phyloP scores from a whole-genome alignment of 495 filamentous ascomycete species.

The Thermothielavioides terrestris region DNA sequence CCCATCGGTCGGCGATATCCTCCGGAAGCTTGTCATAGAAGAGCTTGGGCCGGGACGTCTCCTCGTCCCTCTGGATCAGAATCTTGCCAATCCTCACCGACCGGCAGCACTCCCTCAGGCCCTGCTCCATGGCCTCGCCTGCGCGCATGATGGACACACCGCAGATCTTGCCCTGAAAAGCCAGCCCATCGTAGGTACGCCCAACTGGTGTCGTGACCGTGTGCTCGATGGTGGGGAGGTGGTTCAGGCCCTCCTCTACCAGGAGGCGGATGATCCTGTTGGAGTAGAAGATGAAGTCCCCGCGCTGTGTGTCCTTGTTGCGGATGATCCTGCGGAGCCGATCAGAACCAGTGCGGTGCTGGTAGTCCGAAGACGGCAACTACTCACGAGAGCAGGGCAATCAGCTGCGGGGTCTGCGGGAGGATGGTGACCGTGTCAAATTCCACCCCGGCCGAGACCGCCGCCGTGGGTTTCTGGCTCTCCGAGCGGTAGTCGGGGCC shows the following conservation, averaged over 20 bases:
- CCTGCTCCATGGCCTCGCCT: constrained; percentile 97
- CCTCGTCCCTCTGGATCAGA: constrained; percentile 92
- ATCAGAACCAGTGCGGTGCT: neutral
- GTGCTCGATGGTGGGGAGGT: constrained; percentile 83
- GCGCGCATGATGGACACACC: constrained; percentile 98
- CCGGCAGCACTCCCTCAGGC: constrained; percentile 88
- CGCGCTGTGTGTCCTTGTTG: constrained; percentile 76
- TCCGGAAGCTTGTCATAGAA: constrained; percentile 96
- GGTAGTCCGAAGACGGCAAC: constrained; percentile 12
- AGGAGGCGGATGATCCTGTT: constrained; percentile 97
- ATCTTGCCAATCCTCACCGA: constrained; percentile 97
- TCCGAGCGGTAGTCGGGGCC: constrained; percentile 71
- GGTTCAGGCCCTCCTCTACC: constrained; percentile 95
- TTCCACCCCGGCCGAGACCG: constrained; percentile 74
- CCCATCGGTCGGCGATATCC: constrained; percentile 88
- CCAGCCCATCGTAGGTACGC: constrained; percentile 77
- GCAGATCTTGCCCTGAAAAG: constrained; percentile 96
- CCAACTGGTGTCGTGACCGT: constrained; percentile 86
- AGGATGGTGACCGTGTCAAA: constrained; percentile 85
- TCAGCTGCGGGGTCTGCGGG: constrained; percentile 90
- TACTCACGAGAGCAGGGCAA: constrained; percentile 90
- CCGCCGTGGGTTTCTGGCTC: constrained; percentile 76
- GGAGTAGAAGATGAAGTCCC: constrained; percentile 98
- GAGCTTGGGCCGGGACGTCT: constrained; percentile 80
- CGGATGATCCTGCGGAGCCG: constrained; percentile 69